Base-by-base conservation (phyloP, 495 filamentous ascomycete genomes). In the Polyplosphaeria fusca region DNA sequence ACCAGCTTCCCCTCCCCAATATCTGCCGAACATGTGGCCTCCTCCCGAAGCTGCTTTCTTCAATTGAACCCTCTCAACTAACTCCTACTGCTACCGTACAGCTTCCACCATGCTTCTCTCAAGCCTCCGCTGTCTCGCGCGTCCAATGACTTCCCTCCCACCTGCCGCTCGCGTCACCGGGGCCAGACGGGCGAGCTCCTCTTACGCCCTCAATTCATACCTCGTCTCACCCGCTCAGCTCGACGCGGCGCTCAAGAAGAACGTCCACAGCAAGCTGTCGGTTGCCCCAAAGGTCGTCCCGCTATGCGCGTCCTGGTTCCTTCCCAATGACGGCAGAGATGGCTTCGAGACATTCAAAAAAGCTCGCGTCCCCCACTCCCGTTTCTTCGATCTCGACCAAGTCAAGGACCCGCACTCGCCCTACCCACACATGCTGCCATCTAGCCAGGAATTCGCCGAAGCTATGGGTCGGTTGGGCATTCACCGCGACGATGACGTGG, bases 341-440 rank as follows among this genome's bases (percentile, higher is more conserved):
- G 94, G 94, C 44, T 75, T 79, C 59, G 74, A 88, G 37, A 83
- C 85, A 53, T 97, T 91, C 77, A 78, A 79, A 54, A 76, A 86
- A 63, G 79, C 79, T 60, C 87, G 87, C 40, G 91, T 98, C 56
- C 91, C 92, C 0, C 80, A 81, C 56, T 83, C 93, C 1, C 85
- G 91, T n/a, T 98, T 97, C 81, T 98, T 98, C 70, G 89, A 97
- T 71, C 77, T 98, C 20, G 94, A 98, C 71, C 86, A 78, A 26
- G 79, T 96, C 64, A 91, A 91, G 59, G 94, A 97, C 68, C 81
- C 82, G 63, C 80, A 82, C 60, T 94, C 88, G 28, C 86, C 87
- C 5, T 98, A 95, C 68, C 92, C 93, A 12, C 93, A 98, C 70
- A 98, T 98, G 93, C 86, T 98, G 5, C 94, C 94, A 2, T 85